These are phyloP conservation scores for Coemansia biformis DNA, from an alignment of 192 early-diverging fungal genomes.

Conservation along the genomic window DNA sequence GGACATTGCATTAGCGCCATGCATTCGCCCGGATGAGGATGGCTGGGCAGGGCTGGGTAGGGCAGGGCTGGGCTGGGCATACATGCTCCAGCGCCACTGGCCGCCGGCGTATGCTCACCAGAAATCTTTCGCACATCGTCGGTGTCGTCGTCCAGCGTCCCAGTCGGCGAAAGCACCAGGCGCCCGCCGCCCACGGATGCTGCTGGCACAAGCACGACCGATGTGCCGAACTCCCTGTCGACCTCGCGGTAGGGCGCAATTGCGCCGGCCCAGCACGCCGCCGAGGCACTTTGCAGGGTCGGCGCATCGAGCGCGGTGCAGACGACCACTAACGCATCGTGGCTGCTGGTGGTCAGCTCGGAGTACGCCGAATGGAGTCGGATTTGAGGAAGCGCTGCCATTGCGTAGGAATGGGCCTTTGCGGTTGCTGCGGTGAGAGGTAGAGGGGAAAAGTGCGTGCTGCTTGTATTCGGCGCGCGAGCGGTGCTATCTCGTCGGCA, in stretches of 20 bases:
- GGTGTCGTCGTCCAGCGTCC: constrained; percentile 63
- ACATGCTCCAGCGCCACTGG: too few relatives aligned
- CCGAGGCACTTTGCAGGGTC: constrained; percentile 1
- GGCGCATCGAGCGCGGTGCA: constrained; percentile 15
- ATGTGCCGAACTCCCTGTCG: constrained; percentile 43
- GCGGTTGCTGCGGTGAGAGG: too few relatives aligned
- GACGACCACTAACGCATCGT: constrained; percentile 37
- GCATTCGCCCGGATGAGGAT: too few relatives aligned
- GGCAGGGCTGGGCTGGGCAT: too few relatives aligned
- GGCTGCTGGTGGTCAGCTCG: constrained; percentile 6
- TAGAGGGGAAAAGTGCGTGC: constrained; percentile 3
- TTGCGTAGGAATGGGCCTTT: too few relatives aligned
- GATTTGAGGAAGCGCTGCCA: constrained; percentile 29
- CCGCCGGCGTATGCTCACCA: too few relatives aligned
- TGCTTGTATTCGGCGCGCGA: too few relatives aligned
- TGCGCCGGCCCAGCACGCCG: constrained; percentile 3
- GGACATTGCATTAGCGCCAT: too few relatives aligned
- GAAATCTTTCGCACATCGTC: constrained; percentile 76
- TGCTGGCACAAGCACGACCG: constrained; percentile 20
- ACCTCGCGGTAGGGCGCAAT: constrained; percentile 16
- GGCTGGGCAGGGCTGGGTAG: too few relatives aligned
- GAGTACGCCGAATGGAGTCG: constrained; percentile 12
- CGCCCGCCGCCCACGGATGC: constrained; percentile 56
- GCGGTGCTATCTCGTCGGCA: too few relatives aligned
- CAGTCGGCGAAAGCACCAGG: constrained; percentile 71